These are phyloP conservation scores for Mycosarcoma mackinlayi DNA, from an alignment of 1,284 basidiomycete species.

Conservation along the genomic window DNA sequence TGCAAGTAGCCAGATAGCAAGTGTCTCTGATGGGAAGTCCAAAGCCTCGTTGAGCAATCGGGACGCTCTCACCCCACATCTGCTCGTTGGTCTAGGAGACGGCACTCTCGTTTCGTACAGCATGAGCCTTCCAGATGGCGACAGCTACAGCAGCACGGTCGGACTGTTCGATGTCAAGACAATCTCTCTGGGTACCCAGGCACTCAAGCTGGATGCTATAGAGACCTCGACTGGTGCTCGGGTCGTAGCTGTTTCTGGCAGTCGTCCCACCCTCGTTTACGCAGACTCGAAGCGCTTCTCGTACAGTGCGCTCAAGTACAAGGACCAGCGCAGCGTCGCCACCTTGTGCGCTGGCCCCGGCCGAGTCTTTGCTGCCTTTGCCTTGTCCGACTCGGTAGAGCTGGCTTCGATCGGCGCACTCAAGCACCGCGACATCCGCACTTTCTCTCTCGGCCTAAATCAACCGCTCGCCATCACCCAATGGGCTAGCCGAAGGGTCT, in stretches of 20 bases:
- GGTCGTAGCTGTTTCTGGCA: slow-evolving; percentile 62
- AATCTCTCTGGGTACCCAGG: slow-evolving; percentile 77
- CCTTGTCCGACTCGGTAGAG: slow-evolving; percentile 38
- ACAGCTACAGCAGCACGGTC: slow-evolving; percentile 41
- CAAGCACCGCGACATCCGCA: slow-evolving; percentile 64
- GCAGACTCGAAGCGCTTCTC: slow-evolving; percentile 56
- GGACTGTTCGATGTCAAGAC: slow-evolving; percentile 72
- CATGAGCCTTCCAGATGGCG: slow-evolving; percentile 60
- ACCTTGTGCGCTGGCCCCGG: slow-evolving; percentile 31
- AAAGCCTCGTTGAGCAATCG: slow-evolving; percentile 20
- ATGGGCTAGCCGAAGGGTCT: slow-evolving; percentile 27
- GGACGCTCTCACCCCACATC: slow-evolving; percentile 67
- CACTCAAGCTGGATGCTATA: slow-evolving; percentile 73
- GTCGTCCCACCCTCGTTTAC: slow-evolving; percentile 63
- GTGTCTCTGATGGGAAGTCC: not conserved
- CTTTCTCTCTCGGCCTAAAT: slow-evolving; percentile 65
- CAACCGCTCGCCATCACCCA: slow-evolving; percentile 66
- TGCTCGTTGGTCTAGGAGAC: slow-evolving; percentile 83
- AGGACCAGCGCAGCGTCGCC: slow-evolving; percentile 50
- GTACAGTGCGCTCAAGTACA: slow-evolving; percentile 61
- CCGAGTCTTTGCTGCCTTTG: slow-evolving; percentile 46
- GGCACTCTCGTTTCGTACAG: slow-evolving; percentile 79
- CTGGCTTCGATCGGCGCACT: slow-evolving; percentile 62
- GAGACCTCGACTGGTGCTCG: slow-evolving; percentile 38
- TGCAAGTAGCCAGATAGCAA: slow-evolving; percentile 58